Conservation (phyloP, 2,329 filamentous ascomycete genomes). For the Tolypocladium ovalisporum region DNA sequence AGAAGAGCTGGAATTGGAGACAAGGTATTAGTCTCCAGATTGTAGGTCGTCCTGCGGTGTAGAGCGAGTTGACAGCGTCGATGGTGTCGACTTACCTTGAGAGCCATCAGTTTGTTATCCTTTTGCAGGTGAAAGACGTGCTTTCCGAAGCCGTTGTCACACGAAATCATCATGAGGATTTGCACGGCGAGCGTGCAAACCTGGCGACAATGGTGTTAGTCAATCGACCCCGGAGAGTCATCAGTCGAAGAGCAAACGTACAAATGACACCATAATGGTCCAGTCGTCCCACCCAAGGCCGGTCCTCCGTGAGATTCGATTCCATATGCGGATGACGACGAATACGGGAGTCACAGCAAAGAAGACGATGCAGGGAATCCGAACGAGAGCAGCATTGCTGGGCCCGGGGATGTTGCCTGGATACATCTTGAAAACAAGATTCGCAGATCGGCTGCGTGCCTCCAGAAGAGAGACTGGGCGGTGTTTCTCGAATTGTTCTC, state of each 20-base stretch:
- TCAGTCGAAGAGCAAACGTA: conserved; percentile 9
- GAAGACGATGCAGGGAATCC: conserved; percentile 29
- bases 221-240: background rate
- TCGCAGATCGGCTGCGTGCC: background rate
- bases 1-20: conserved; percentile 30
- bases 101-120: conserved; percentile 22
- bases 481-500: background rate
- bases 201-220: conserved; percentile 10
- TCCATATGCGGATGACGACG: conserved; percentile 26
- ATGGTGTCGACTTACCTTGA: conserved; percentile 17
- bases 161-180: conserved; percentile 27
- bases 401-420: conserved; percentile 16
- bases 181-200: conserved; percentile 23
- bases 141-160: conserved; percentile 29
- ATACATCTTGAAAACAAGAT: background rate
- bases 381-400: conserved; percentile 26
- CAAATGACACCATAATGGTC: conserved; percentile 30
- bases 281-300: conserved; percentile 30
- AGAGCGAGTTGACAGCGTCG: background rate
- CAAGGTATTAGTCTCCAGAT: background rate
- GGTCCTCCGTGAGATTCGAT: conserved; percentile 23
- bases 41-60: background rate
- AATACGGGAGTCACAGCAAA: conserved; percentile 30
- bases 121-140: conserved; percentile 23
- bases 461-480: background rate